Evolutionary conservation across 768 basidiomycete species (phyloP).

Genomic region (Kwoniella dejecticola): DNA sequence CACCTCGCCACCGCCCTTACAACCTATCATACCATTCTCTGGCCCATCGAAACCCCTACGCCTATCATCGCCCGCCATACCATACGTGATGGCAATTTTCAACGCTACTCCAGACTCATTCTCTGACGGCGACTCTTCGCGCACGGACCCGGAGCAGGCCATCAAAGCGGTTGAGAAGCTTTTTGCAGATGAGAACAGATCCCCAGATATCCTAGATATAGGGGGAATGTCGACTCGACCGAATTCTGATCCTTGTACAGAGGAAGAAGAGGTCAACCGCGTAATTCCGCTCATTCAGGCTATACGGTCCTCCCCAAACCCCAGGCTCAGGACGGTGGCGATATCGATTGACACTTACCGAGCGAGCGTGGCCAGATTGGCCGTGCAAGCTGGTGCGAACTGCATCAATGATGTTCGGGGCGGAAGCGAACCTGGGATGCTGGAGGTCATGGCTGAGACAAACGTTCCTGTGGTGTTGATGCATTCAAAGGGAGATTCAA

Average conservation of each 20-base stretch:
- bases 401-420: conserved; percentile 92
- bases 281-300: conserved; percentile 71
- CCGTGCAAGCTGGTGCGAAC: conserved; percentile 79
- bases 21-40: conserved; percentile 44
- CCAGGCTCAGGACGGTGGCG: conserved; percentile 55
- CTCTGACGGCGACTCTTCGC: conserved; percentile 73
- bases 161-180: conserved; percentile 56
- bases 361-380: conserved; percentile 72
- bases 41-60: conserved; percentile 29
- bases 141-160: conserved; percentile 63
- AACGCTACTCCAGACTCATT: conserved; percentile 96
- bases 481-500: conserved; percentile 88
- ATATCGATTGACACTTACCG: conserved; percentile 90
- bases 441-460: conserved; percentile 64
- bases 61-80: conserved; percentile 28
- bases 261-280: conserved; percentile 70
- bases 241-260: conserved; percentile 59
- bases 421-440: conserved; percentile 68
- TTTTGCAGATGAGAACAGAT: conserved; percentile 52
- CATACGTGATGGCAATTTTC: conserved; percentile 85
- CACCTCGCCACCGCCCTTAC: conserved; percentile 55
- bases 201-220: conserved; percentile 76
- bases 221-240: conserved; percentile 95
- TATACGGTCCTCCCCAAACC: conserved; percentile 57
- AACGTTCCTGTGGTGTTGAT: conserved; percentile 84